Evolutionary conservation across 192 early-diverging fungal genomes (phyloP).

Genomic region (Spizellomyces sp.): DNA sequence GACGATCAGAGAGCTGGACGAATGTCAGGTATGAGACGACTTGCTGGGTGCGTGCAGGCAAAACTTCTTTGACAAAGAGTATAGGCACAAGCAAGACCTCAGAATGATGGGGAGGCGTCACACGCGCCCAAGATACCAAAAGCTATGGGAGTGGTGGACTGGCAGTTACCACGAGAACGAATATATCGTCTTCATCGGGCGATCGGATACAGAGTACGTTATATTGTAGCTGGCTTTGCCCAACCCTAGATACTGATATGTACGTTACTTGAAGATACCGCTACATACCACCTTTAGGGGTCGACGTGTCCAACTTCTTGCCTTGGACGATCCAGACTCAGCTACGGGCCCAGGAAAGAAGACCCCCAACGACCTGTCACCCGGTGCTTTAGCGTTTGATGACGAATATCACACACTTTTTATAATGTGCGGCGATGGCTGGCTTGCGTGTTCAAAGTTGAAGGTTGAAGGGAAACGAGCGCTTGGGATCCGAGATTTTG

Average conservation of each 20-base stretch:
- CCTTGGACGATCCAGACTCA: slow-evolving; percentile 26
- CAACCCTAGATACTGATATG: neutral
- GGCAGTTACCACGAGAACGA: slow-evolving; percentile 53
- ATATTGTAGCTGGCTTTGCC: slow-evolving; percentile 17
- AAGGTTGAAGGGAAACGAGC: slow-evolving; percentile 66
- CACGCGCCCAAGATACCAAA: slow-evolving; percentile 71
- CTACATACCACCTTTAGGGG: slow-evolving; percentile 51
- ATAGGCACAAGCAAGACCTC: slow-evolving; percentile 58
- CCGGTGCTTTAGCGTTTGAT: slow-evolving; percentile 49
- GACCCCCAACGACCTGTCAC: slow-evolving; percentile 22
- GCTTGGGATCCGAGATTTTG: slow-evolving; percentile 61
- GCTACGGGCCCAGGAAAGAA: slow-evolving; percentile 3
- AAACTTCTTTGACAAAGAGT: neutral
- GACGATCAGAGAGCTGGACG: slow-evolving; percentile 63
- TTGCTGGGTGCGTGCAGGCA: neutral
- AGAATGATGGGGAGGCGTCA: slow-evolving; percentile 66
- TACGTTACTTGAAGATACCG: slow-evolving; percentile 49
- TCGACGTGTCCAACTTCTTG: slow-evolving; percentile 46
- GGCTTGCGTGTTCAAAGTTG: slow-evolving; percentile 50
- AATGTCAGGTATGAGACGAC: slow-evolving; percentile 47
- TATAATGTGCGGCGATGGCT: slow-evolving; percentile 55
- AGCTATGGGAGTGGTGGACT: slow-evolving; percentile 59
- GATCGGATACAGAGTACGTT: slow-evolving; percentile 69
- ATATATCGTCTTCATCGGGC: slow-evolving; percentile 72
- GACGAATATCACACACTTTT: slow-evolving; percentile 38